Evolutionary conservation across 1,284 basidiomycete species (phyloP).

Genomic region (Pseudomicrostroma phylloplanum): DNA sequence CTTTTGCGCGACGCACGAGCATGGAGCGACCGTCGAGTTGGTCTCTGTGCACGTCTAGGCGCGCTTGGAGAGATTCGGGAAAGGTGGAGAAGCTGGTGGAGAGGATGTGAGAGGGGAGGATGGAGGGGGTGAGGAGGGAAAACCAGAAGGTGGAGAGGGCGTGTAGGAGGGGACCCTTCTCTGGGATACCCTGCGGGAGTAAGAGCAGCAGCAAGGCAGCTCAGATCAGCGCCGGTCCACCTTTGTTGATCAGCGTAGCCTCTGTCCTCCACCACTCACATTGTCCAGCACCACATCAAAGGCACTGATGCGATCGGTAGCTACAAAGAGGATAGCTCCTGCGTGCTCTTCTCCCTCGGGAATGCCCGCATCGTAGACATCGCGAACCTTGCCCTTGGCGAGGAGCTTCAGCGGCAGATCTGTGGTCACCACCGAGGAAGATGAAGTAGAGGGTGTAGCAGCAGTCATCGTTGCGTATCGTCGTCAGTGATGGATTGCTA

Average conservation of each 20-base stretch:
- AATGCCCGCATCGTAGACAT: conserved; percentile 46
- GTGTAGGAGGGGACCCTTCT: conserved; percentile 85
- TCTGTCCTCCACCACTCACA: conserved; percentile 11
- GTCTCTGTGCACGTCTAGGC: conserved; percentile 23
- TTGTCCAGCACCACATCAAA: conserved; percentile 70
- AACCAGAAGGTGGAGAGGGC: conserved; percentile 94
- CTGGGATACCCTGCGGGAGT: conserved; percentile 69
- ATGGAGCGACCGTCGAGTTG: conserved; percentile 78
- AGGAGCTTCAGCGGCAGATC: conserved; percentile 44
- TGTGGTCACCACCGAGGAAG: conserved; percentile 30
- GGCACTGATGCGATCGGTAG: conserved; percentile 90
- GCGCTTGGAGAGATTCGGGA: conserved; percentile 26
- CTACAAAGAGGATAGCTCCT: conserved; percentile 69
- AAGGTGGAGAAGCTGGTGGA: conserved; percentile 35
- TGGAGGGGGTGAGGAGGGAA: conserved; percentile 57
- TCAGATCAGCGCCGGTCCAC: not conserved
- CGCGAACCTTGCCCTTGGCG: conserved; percentile 48
- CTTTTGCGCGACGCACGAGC: conserved; percentile 82
- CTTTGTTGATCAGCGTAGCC: not conserved
- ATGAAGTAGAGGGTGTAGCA: not conserved
- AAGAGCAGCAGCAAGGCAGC: not conserved
- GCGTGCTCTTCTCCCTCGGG: conserved; percentile 17
- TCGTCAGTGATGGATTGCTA: no score
- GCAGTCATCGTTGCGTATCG: no score
- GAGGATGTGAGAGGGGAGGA: conserved; percentile 45